Evolutionary conservation across 805 yeast species (phyloP).

Genomic region (Cyberlindnera suaveolens): DNA sequence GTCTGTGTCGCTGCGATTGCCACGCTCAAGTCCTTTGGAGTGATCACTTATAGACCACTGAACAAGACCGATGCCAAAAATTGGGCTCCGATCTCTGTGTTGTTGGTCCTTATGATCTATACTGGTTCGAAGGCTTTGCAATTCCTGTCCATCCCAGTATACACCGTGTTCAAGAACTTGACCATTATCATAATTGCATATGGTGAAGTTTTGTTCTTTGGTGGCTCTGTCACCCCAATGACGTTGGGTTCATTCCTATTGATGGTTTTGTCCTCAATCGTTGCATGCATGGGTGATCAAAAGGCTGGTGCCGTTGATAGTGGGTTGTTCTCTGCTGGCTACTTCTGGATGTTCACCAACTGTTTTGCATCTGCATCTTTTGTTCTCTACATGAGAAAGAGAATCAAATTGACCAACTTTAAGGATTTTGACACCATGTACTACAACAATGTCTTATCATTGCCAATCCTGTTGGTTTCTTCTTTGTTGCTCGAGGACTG

Average conservation of each 20-base stretch:
- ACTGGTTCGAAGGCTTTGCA: slow-evolving; percentile 94
- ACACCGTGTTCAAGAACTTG: slow-evolving; percentile 95
- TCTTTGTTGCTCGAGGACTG: slow-evolving; percentile 88
- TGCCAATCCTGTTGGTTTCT: slow-evolving; percentile 76
- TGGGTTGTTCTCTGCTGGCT: slow-evolving; percentile 54
- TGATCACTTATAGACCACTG: slow-evolving; percentile 82
- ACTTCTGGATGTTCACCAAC: slow-evolving; percentile 95
- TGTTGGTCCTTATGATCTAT: slow-evolving; percentile 90
- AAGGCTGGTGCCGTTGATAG: slow-evolving; percentile 29
- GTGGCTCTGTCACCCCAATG: slow-evolving; percentile 86
- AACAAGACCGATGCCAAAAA: slow-evolving; percentile 85
- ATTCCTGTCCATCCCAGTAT: slow-evolving; percentile 87
- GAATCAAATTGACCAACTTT: slow-evolving; percentile 94
- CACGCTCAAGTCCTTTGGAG: slow-evolving; percentile 63
- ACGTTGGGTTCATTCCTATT: slow-evolving; percentile 81
- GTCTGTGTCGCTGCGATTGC: slow-evolving; percentile 76
- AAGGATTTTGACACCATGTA: slow-evolving; percentile 97
- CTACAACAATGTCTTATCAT: slow-evolving; percentile 90
- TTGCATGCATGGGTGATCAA: slow-evolving; percentile 87
- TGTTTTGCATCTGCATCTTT: slow-evolving; percentile 92
- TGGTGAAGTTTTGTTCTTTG: slow-evolving; percentile 97
- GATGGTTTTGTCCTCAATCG: slow-evolving; percentile 93
- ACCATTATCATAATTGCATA: slow-evolving; percentile 95
- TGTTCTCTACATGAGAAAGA: slow-evolving; percentile 93
- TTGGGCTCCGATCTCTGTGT: slow-evolving; percentile 91